phyloP scores from a whole-genome alignment of 192 early-diverging fungal species.

The Coemansia sp. region DNA sequence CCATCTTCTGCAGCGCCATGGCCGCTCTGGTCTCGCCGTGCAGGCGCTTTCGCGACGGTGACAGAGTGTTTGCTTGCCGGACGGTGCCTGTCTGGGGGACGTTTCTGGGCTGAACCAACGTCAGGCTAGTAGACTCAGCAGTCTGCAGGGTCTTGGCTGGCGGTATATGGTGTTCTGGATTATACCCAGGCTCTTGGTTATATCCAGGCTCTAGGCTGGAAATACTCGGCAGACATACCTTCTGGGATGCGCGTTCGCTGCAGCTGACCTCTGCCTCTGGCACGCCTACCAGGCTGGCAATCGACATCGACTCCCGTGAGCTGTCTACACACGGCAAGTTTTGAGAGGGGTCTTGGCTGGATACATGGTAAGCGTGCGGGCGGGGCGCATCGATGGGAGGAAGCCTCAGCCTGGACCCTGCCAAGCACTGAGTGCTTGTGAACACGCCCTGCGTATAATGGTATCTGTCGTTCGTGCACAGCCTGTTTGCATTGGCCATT shows the following conservation, averaged over 20 bases:
- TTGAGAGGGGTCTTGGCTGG: neutral
- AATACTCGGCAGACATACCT: slow-evolving; percentile 13
- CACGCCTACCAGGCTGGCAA: slow-evolving; percentile 27
- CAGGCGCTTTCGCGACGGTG: slow-evolving; percentile 12
- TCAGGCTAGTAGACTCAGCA: neutral
- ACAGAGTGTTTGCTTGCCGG: neutral
- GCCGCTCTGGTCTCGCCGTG: slow-evolving; percentile 15
- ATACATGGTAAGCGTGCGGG: neutral
- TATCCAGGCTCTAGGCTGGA: slow-evolving; percentile 9
- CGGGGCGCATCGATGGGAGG: slow-evolving; percentile 14
- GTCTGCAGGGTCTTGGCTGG: slow-evolving; percentile 1
- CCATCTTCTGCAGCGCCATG: slow-evolving; percentile 29
- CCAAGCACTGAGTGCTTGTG: neutral
- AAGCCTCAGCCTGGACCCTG: slow-evolving; percentile 11
- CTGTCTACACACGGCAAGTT: neutral
- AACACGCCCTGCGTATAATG: neutral
- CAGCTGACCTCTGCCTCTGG: slow-evolving; percentile 3
- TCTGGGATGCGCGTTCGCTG: neutral
- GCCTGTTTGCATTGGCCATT: neutral
- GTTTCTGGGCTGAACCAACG: too few species aligned
- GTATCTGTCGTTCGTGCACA: neutral
- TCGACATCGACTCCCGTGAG: slow-evolving; percentile 31
- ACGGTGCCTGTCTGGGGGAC: neutral
- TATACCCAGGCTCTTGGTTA: neutral
- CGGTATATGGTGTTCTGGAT: slow-evolving; percentile 1